phyloP scores from a whole-genome alignment of 352 stramenopile genomes.

The Pythium brassicae region DNA sequence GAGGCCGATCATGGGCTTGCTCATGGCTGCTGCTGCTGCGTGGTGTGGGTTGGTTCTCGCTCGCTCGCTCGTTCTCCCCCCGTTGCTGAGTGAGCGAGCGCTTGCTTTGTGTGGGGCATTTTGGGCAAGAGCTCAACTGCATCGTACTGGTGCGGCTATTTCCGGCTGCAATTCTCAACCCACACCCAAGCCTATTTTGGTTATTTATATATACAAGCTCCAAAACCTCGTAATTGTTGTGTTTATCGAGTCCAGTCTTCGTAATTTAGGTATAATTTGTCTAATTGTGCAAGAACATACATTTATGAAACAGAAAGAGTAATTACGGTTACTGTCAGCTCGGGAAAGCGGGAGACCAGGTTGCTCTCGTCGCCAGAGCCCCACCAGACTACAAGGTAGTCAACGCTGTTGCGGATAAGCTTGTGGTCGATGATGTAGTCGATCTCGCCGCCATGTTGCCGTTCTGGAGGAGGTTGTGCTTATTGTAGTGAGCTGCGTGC shows the following conservation, averaged over 20 bases:
- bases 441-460: conserved; percentile 51
- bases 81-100: too few relatives aligned
- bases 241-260: too few relatives aligned
- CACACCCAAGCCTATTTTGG: too few relatives aligned
- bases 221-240: too few relatives aligned
- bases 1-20: conserved; percentile 81
- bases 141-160: too few relatives aligned
- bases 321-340: neutral
- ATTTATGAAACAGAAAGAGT: neutral
- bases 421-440: conserved; percentile 82
- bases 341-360: conserved; percentile 20
- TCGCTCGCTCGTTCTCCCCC: neutral
- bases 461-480: neutral
- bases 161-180: too few relatives aligned
- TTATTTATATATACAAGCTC: too few relatives aligned
- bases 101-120: too few relatives aligned
- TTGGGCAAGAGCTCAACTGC: too few relatives aligned
- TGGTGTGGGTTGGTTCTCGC: neutral
- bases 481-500: too few relatives aligned
- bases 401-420: conserved; percentile 71
- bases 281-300: too few relatives aligned
- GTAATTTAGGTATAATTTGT: too few relatives aligned
- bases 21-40: conserved; percentile 30
- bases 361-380: conserved; percentile 81
- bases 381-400: conserved; percentile 81